Conservation (phyloP, 306 rosid species). For the Carpinus viminea region DNA sequence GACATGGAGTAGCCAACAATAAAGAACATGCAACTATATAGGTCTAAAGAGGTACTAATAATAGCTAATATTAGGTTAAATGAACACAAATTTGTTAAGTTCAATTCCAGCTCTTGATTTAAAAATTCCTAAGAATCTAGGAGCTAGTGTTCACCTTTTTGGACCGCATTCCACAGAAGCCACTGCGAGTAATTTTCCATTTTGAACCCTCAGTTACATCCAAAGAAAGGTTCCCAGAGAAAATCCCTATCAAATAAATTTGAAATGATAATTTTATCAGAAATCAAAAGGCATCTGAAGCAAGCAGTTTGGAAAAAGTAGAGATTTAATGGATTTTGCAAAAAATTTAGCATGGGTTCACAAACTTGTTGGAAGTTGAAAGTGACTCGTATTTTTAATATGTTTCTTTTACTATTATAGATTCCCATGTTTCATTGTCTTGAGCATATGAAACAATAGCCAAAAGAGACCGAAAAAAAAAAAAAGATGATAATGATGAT, state of each 20-base stretch:
- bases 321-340: background rate
- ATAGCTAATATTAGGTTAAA: background rate
- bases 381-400: background rate
- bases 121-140: background rate
- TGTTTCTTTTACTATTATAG: background rate
- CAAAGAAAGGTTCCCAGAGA: conserved; percentile 81
- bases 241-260: conserved; percentile 50
- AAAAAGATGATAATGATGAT: background rate
- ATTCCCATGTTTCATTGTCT: background rate
- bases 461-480: background rate
- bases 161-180: conserved; percentile 96
- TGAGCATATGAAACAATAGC: background rate
- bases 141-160: conserved; percentile 57
- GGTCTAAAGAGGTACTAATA: conserved; percentile 2
- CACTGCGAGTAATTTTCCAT: conserved; percentile 71
- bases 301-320: background rate
- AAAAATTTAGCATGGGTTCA: background rate
- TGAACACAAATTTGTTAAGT: background rate
- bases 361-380: background rate
- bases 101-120: background rate
- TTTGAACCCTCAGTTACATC: conserved; percentile 62
- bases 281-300: background rate
- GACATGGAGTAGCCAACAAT: conserved; percentile 3
- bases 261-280: conserved; percentile 5
- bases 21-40: background rate